Evolutionary conservation across 164 flowering plant genomes (phyloP), one percentile per base, ranked within the genome.

Genomic region (Malania oleifera): DNA sequence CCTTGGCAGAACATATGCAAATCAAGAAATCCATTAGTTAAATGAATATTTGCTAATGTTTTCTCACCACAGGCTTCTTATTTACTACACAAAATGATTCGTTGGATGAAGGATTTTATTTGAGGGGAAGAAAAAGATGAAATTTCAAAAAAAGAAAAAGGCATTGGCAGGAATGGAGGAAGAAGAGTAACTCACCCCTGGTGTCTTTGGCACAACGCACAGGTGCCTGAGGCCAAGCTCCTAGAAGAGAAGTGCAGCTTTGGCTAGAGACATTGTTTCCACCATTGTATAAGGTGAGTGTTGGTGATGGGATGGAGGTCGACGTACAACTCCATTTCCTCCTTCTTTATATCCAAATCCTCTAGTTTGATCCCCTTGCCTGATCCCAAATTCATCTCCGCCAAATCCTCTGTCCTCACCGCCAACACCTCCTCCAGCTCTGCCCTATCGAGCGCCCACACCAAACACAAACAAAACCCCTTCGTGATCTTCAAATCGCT

Each of bases 201-300:
- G 81, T 37, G 75, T 87, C 71, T 87, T 92, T n/a, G 98, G 98
- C 49, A 92, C 84, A 24, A 92, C 96, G 55, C 84, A 76, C 69
- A 92, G 50, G 70, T 92, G 97, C 66, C 98, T 71, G 20, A 92
- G 88, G 23, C 88, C 98, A 40, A 89, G 80, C 53, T 78, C 79
- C 20, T 89, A 82, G 44, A 92, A 89, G 18, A 89, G 84, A 51
- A 85, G 48, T 11, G 91, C 93, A 57, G 97, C 96, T 73, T 92
- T 92, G 13, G 96, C 97, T 1, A 92, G 80, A n/a, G 98, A 89
- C 96, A 86, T 89, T 15, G 96, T 84, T 63, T 92, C 98, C 23
- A 87, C 80, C 1, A 89, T 93, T 5, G 91, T 85, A 67, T 87
- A 85, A 8, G 96, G 96, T n/a, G 96, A 92, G 88, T 56, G 63